These are phyloP conservation scores for Vicia villosa DNA, from an alignment of 306 rosid genomes.

Conservation along the genomic window DNA sequence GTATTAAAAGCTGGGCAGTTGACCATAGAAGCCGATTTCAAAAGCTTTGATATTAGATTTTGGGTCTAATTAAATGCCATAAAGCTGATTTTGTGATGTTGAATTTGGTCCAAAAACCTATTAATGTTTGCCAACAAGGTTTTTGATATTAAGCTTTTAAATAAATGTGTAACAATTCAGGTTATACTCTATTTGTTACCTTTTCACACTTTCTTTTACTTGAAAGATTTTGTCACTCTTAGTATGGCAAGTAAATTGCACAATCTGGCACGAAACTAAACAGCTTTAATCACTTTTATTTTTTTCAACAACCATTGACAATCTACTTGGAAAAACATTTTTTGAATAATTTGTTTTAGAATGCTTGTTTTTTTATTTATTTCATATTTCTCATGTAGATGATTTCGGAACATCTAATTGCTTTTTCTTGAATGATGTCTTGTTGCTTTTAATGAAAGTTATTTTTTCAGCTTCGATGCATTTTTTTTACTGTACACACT, in stretches of 20 bases:
- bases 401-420: conserved; percentile 2
- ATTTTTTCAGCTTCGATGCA: conserved; percentile 46
- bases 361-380: conserved; percentile 5
- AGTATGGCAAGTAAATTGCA: neutral
- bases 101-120: neutral
- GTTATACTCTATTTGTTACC: conserved; percentile 1
- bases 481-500: conserved; percentile 50
- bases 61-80: neutral
- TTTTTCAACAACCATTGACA: neutral
- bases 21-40: neutral
- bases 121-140: neutral
- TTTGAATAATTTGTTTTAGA: conserved; percentile 6
- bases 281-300: neutral
- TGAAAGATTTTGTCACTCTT: neutral
- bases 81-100: neutral
- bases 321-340: conserved; percentile 8
- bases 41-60: neutral
- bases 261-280: neutral
- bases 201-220: neutral
- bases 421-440: conserved; percentile 17
- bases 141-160: neutral
- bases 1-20: neutral
- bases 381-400: conserved; percentile 18
- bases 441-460: neutral
- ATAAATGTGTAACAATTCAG: neutral